Evolutionary conservation across 495 filamentous ascomycete species (phyloP).

Genomic region (Podospora appendiculata): DNA sequence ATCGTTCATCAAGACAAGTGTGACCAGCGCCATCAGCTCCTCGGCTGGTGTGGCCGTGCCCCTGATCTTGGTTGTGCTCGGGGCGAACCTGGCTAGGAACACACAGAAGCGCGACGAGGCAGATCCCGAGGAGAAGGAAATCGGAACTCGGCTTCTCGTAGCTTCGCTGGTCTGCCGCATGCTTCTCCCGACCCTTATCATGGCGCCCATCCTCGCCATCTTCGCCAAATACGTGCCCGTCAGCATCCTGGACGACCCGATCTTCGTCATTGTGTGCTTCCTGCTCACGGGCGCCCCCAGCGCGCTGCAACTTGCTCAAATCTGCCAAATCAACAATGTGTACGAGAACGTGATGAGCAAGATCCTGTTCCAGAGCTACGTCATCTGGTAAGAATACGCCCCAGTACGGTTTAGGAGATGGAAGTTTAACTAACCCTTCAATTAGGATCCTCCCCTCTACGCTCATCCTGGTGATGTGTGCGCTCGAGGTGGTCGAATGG

Average conservation of each 20-base stretch:
- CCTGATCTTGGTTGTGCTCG: slow-evolving; percentile 91
- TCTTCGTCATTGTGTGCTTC: slow-evolving; percentile 97
- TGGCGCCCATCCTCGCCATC: slow-evolving; percentile 88
- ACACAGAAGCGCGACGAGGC: slow-evolving; percentile 53
- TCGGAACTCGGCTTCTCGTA: slow-evolving; percentile 69
- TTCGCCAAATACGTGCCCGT: slow-evolving; percentile 85
- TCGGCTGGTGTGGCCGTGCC: slow-evolving; percentile 89
- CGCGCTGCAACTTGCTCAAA: slow-evolving; percentile 91
- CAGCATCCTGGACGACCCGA: slow-evolving; percentile 94
- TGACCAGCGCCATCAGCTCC: slow-evolving; percentile 78
- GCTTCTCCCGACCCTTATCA: slow-evolving; percentile 84
- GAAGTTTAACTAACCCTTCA: neutral
- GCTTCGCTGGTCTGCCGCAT: slow-evolving; percentile 83
- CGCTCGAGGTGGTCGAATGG: slow-evolving; percentile 92
- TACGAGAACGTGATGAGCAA: slow-evolving; percentile 91
- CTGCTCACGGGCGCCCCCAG: slow-evolving; percentile 90
- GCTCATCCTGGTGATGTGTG: slow-evolving; percentile 80
- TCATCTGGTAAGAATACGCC: slow-evolving; percentile 64
- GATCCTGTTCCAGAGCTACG: slow-evolving; percentile 94
- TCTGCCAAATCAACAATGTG: slow-evolving; percentile 96
- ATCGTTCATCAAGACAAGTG: slow-evolving; percentile 85
- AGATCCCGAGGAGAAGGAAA: slow-evolving; percentile 57
- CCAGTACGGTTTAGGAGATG: neutral
- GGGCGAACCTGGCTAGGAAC: slow-evolving; percentile 81
- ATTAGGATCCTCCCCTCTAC: slow-evolving; percentile 89